Evolutionary conservation across 2,329 filamentous ascomycete genomes (phyloP).

Genomic region (Byssothecium circinans): DNA sequence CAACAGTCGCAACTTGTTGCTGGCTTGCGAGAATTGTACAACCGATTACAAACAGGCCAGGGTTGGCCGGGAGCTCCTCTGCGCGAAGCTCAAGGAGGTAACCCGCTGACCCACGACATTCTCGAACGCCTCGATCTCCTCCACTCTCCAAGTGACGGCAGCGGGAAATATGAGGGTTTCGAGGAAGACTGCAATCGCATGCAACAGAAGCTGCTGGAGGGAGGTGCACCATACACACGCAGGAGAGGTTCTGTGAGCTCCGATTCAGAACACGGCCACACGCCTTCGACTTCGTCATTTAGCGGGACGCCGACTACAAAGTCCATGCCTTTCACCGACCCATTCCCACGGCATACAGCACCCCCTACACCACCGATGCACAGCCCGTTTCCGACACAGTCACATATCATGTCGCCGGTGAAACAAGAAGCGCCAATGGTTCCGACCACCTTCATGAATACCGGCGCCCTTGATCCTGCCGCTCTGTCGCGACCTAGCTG

Average conservation of each 20-base stretch:
- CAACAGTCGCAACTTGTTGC: constrained; percentile 65
- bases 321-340: constrained; percentile 32
- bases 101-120: constrained; percentile 66
- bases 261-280: constrained; percentile 58
- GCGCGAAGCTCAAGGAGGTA: constrained; percentile 54
- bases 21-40: constrained; percentile 63
- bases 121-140: constrained; percentile 61
- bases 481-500: constrained; percentile 32
- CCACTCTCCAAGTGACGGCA: constrained; percentile 53
- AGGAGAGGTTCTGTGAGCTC: constrained; percentile 60
- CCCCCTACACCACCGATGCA: constrained; percentile 45
- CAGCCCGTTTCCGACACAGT: constrained; percentile 41
- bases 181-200: constrained; percentile 61
- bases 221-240: constrained; percentile 55
- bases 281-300: constrained; percentile 40
- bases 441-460: constrained; percentile 33
- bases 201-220: constrained; percentile 58
- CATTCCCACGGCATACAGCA: constrained; percentile 36
- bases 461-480: constrained; percentile 34
- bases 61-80: constrained; percentile 59
- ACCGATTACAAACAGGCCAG: constrained; percentile 53
- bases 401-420: constrained; percentile 31
- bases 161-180: constrained; percentile 53
- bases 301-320: constrained; percentile 42
- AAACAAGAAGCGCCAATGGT: constrained; percentile 37